A percentile compares a stretch with the other conserved stretches of the same genome.
Conservation (phyloP, 306 rosid species). For the Bauhinia variegata region DNA sequence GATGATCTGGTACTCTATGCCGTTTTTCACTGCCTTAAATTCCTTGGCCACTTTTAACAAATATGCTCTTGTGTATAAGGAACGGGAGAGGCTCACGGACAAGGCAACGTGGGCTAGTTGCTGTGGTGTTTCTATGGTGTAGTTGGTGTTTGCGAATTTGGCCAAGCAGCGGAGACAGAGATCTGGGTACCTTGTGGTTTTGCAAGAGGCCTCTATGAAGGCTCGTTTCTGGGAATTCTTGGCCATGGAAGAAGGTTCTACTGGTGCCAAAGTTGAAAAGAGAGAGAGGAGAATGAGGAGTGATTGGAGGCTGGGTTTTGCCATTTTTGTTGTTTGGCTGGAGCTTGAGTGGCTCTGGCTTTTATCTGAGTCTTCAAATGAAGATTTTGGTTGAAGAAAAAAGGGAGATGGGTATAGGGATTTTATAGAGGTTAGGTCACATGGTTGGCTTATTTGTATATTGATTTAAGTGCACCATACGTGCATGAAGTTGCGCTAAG, state of each 20-base stretch:
- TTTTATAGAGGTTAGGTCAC: constrained; percentile 41
- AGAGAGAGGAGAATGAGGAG: constrained; percentile 31
- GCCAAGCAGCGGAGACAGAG: constrained; percentile 51
- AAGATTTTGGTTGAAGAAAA: constrained; percentile 8
- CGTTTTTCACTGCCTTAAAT: constrained; percentile 33
- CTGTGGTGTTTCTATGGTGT: constrained; percentile 43
- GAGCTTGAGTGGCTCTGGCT: neutral
- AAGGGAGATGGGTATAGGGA: constrained; percentile 12
- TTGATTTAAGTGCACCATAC: constrained; percentile 32
- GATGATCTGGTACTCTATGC: constrained; percentile 37
- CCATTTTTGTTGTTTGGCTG: constrained; percentile 38
- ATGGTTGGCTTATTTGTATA: constrained; percentile 22
- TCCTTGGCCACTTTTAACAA: constrained; percentile 41
- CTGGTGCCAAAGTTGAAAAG: constrained; percentile 12
- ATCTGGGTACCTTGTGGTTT: constrained; percentile 44
- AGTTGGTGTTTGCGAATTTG: constrained; percentile 32
- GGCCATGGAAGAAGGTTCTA: constrained; percentile 30
- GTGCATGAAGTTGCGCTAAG: constrained; percentile 29
- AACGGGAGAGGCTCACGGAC: constrained; percentile 54
- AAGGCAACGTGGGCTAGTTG: constrained; percentile 55
- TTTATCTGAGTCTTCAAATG: constrained; percentile 2
- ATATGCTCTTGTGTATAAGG: constrained; percentile 44
- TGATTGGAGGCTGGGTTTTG: constrained; percentile 29
- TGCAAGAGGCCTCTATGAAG: constrained; percentile 58
- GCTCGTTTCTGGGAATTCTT: constrained; percentile 23